Percentiles rank a stretch among this genome's conserved stretches.
Conservation (phyloP, 495 filamentous ascomycete genomes). For the Penicillium simplicissimum region DNA sequence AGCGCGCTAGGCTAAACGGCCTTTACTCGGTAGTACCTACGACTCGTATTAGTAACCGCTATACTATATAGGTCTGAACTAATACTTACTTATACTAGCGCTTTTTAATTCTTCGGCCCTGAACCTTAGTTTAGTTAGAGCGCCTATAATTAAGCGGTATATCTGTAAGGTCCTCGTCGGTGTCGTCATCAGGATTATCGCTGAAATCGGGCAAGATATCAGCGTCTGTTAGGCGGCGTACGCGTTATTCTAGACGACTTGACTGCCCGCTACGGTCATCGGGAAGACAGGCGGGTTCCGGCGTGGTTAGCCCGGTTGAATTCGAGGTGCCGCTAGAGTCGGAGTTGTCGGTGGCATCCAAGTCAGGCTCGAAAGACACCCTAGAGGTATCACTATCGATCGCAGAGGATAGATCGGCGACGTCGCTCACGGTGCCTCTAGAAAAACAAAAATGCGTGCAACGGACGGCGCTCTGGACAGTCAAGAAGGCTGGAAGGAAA, state of each 20-base stretch:
- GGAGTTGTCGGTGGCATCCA: neutral
- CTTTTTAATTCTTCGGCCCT: slow-evolving; percentile 19
- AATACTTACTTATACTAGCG: slow-evolving; percentile 25
- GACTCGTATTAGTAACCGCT: slow-evolving; percentile 6
- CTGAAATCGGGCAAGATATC: slow-evolving; percentile 14
- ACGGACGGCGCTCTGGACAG: neutral
- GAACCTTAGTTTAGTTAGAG: slow-evolving; percentile 20
- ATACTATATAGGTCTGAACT: slow-evolving; percentile 5
- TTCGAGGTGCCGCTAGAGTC: neutral
- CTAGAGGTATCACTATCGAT: neutral
- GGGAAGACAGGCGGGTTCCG: neutral
- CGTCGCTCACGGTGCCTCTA: neutral
- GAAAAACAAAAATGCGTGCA: neutral
- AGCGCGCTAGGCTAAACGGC: neutral
- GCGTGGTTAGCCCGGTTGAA: neutral
- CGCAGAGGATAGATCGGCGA: neutral
- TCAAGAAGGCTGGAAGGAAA: neutral
- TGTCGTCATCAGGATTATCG: slow-evolving; percentile 26
- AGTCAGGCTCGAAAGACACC: neutral
- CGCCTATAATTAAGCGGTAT: slow-evolving; percentile 28
- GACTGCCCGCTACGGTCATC: neutral
- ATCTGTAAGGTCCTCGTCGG: slow-evolving; percentile 22
- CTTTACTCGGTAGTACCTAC: slow-evolving; percentile 20
- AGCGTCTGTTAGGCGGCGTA: neutral
- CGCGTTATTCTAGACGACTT: neutral